Conservation (phyloP, 495 filamentous ascomycete species). For the Bombardia bombarda region DNA sequence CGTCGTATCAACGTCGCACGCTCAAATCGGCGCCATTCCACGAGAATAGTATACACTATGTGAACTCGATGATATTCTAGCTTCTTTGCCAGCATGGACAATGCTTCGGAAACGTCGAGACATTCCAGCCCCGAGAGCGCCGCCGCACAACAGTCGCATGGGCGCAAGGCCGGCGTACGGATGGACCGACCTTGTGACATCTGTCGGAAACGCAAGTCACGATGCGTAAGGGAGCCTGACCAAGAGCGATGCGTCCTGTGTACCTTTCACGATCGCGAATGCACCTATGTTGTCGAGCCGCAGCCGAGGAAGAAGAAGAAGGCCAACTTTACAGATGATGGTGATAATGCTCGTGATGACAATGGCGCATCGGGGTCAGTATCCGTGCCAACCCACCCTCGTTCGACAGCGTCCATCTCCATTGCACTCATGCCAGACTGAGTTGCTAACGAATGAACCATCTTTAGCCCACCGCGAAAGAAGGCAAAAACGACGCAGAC, state of each 20-base stretch:
- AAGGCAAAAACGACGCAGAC: constrained; percentile 12
- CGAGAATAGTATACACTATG: too few relatives aligned
- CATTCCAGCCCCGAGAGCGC: constrained; percentile 18
- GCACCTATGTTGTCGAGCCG: constrained; percentile 44
- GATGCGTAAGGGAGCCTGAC: constrained; percentile 62
- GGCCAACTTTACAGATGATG: constrained; percentile 6
- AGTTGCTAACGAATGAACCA: too few relatives aligned
- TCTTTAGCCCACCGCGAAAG: constrained; percentile 7
- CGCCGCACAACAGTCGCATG: constrained; percentile 1
- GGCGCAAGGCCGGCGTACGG: constrained; percentile 9
- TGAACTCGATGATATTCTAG: too few relatives aligned
- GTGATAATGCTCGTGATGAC: too few relatives aligned
- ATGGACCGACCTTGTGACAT: constrained; percentile 47
- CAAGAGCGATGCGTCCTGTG: constrained; percentile 40
- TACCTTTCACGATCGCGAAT: constrained; percentile 39
- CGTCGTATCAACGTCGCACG: too few relatives aligned
- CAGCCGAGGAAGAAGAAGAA: constrained; percentile 49
- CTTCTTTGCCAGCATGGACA: constrained; percentile 15
- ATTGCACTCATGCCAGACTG: too few relatives aligned
- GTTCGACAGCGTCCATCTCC: too few relatives aligned
- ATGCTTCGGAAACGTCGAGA: constrained; percentile 11
- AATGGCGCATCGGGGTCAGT: too few relatives aligned
- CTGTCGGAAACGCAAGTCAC: constrained; percentile 68
- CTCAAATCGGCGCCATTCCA: too few relatives aligned
- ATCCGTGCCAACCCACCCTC: too few relatives aligned